Base-by-base conservation (phyloP, 441 rosid species). In the Isatis lusitanica region DNA sequence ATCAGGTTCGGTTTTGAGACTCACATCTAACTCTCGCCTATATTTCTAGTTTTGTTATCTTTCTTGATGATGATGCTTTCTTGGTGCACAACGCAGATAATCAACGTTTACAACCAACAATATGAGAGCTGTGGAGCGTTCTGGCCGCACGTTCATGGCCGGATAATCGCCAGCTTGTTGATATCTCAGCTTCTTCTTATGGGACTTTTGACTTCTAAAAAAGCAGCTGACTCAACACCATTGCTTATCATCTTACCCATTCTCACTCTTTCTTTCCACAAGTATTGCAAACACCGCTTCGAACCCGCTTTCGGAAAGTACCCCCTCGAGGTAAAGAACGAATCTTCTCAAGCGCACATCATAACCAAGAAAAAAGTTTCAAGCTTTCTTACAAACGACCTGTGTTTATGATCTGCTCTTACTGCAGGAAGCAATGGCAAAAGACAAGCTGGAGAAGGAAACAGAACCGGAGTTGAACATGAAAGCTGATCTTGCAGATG, bases 91-190 rank as follows among this genome's bases (percentile, higher is more conserved):
- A 48, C 58, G 86, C 90, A 94, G 98, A 83, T 94, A 61, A 85
- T 94, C 38, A 94, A 92, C 70, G 98, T 94, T 50, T 94, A 92
- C 84, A 84, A 88, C 74, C 97, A 88, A 80, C 88, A 81, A 38
- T 94, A 94, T 28, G 98, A 94, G 78, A 92, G 98, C 71, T 95
- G 89, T 28, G 97, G 90, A 47, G 98, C 98, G n/a, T 94, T 94
- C 81, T 94, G 98, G 98, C 98, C 98, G 0, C 98, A 94, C 17
- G 89, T 94, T 73, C 97, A 94, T 77, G 87, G 90, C 74, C 88
- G 97, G 67, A 89, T 94, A 65, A 63, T 92, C 4, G 97, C 91
- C 8, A 85, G 97, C 85, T 82, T 94, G 75, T 65, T 94, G 87
- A 89, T 92, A 79, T 92, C 97, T 73, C 97, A 94, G 75, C 87